A percentile compares a stretch with the other conserved stretches of the same genome.
phyloP scores from a whole-genome alignment of 495 filamentous ascomycete genomes.

The Podospora didyma region DNA sequence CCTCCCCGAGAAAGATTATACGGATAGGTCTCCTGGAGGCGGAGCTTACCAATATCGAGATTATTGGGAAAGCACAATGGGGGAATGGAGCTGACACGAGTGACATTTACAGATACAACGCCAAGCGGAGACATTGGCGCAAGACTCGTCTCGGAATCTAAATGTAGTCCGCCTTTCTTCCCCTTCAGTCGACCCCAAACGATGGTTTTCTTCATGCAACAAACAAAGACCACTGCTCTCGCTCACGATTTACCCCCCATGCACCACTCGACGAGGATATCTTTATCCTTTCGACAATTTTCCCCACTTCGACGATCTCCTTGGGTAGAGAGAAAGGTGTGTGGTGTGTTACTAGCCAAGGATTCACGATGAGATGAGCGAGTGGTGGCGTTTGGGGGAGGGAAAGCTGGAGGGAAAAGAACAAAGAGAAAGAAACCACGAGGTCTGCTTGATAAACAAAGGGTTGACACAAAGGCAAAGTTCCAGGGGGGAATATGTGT shows the following conservation, averaged over 20 bases:
- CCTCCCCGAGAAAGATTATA: too few relatives aligned
- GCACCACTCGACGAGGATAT: not conserved
- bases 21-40: too few relatives aligned
- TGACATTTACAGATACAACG: conserved; percentile 78
- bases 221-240: too few relatives aligned
- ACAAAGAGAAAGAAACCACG: not conserved
- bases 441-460: not conserved
- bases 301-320: too few relatives aligned
- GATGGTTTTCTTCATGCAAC: conserved; percentile 10
- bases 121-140: conserved; percentile 98
- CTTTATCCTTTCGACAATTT: too few relatives aligned
- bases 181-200: conserved; percentile 28
- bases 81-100: conserved; percentile 7
- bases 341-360: too few relatives aligned
- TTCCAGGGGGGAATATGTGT: not conserved
- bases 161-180: conserved; percentile 38
- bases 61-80: too few relatives aligned
- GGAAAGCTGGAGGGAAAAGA: not conserved
- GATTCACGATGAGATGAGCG: too few relatives aligned
- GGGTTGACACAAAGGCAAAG: not conserved
- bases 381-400: too few relatives aligned
- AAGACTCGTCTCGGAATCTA: conserved; percentile 99
- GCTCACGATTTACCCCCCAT: not conserved
- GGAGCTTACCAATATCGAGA: too few relatives aligned
- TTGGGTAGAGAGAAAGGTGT: too few relatives aligned